Evolutionary conservation across 495 filamentous ascomycete genomes (phyloP), one percentile per base, ranked within the genome.

Genomic region (Bryoglossum gracile): DNA sequence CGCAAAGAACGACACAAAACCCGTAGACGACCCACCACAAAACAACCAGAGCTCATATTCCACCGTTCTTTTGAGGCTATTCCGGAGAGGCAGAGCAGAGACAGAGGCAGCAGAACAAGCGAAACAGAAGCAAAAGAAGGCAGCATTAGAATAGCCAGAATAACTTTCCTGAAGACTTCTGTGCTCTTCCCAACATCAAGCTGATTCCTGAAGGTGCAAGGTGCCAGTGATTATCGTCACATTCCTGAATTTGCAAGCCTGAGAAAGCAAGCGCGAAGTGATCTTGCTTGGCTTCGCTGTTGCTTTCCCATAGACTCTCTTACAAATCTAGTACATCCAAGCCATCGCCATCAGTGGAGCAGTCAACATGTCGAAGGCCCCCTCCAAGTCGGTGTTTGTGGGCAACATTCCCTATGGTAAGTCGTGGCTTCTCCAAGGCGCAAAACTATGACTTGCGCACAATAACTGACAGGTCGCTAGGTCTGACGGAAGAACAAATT

Each of bases 401-500:
- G 87, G 87, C 49, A 90, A 88, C 56, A 90, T 89, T 45, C 84
- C 86, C 33, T 89, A 86, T 63, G 79, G 77, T 77, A 62, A 43
- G 55, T 57, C 1, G n/a, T 18, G 24, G 18, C 16, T 32, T 33
- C 16, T 33, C 16, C 10, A 28, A 28, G 21, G 26, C 23, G 36
- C 25, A 26, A 13, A n/a, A n/a, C n/a, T n/a, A n/a, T n/a, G n/a
- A n/a, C n/a, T 28, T 28, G 55, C 62, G 48, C 63, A 22, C 26
- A 17, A 18, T 38, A 21, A 33, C 49, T 54, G 17, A 55, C 41
- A 35, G 51, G 3, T 34, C 39, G 41, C 21, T 35, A 55, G 89
- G 90, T 59, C 79, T 92, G 48, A 91, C 88, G 6, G 92, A 98
- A 69, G 91, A 97, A 60, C 86, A 92, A 62, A 94, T 98, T 52